phyloP scores from a whole-genome alignment of 2,329 filamentous ascomycete genomes.

The Sordariomycetes sp. region DNA sequence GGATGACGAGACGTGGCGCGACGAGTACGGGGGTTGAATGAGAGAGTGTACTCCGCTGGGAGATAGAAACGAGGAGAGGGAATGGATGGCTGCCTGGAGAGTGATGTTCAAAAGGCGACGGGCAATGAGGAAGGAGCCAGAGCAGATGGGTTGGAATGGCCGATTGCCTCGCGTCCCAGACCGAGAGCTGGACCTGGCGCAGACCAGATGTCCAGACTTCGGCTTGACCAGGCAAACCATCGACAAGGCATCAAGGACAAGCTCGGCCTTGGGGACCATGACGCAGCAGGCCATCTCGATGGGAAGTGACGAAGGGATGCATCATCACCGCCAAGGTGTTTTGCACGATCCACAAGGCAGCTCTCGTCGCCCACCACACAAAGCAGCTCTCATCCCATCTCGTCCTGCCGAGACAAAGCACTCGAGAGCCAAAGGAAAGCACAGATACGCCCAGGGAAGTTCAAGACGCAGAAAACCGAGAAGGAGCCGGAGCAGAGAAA shows the following conservation, averaged over 20 bases:
- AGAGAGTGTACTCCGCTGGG: not conserved
- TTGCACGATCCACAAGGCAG: not conserved
- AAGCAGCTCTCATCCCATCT: not conserved
- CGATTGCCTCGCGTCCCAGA: not conserved
- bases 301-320: not conserved
- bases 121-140: not conserved
- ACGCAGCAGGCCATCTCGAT: not conserved
- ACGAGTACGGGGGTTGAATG: too few species aligned
- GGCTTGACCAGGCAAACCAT: not conserved
- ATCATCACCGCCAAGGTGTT: not conserved
- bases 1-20: too few species aligned
- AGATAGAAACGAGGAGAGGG: not conserved
- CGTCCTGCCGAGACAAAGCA: not conserved
- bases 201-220: not conserved
- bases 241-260: not conserved
- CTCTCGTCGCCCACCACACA: not conserved
- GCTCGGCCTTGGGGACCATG: not conserved
- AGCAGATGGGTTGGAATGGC: not conserved
- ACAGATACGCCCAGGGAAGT: not conserved
- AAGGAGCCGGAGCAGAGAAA: not conserved
- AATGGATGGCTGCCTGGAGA: not conserved
- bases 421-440: not conserved
- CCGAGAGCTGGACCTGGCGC: not conserved
- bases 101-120: not conserved
- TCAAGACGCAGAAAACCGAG: not conserved